Percentiles rank a stretch among this genome's conserved stretches.
These are phyloP conservation scores for Ophiostoma tasmaniense DNA, from an alignment of 2,329 filamentous ascomycete species.

Conservation along the genomic window DNA sequence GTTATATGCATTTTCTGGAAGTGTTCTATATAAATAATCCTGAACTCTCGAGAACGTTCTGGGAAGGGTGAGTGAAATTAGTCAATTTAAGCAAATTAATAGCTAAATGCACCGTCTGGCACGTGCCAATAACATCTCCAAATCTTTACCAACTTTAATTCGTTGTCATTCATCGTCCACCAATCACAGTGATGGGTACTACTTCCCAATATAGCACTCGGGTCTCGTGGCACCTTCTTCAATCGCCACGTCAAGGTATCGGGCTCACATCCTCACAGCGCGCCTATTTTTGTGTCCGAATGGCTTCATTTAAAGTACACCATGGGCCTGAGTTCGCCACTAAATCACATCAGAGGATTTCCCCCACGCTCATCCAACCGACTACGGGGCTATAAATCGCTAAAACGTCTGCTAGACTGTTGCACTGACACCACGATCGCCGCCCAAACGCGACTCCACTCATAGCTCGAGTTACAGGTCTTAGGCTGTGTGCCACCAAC, in stretches of 20 bases:
- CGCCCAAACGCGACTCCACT: neutral
- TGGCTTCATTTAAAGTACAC: neutral
- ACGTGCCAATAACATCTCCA: neutral
- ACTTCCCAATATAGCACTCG: neutral
- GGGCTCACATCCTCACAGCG: neutral
- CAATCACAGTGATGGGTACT: neutral
- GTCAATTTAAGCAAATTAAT: neutral
- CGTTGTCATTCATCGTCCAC: neutral
- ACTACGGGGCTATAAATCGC: neutral
- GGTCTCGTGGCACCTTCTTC: slow-evolving; percentile 1
- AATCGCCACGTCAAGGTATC: neutral
- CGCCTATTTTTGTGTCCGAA: neutral
- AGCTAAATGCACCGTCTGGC: neutral
- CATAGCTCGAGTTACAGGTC: neutral
- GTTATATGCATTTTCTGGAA: neutral
- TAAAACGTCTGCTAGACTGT: neutral
- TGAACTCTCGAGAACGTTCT: neutral
- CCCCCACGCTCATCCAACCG: neutral
- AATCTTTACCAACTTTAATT: neutral
- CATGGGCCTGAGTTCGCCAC: neutral
- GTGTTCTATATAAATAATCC: neutral
- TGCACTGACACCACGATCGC: neutral
- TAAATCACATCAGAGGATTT: neutral
- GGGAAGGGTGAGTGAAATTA: neutral
- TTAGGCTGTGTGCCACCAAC: neutral